Conservation (phyloP, 1,139 yeast species). For the Suhomyces maxii region DNA sequence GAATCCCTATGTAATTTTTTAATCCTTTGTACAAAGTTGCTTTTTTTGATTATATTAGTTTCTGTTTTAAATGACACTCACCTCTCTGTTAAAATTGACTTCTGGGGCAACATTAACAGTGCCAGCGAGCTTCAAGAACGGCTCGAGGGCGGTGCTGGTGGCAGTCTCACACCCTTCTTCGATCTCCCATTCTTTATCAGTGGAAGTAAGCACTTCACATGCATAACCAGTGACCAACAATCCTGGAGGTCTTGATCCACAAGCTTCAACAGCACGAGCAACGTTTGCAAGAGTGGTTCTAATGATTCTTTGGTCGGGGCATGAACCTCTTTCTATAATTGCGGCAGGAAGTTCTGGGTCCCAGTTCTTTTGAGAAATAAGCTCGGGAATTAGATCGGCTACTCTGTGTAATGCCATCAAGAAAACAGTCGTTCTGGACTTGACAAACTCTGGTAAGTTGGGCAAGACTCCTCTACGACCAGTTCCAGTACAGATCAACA, state of each 20-base stretch:
- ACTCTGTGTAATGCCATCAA: constrained; percentile 90
- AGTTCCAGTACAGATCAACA: constrained; percentile 90
- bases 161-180: constrained; percentile 55
- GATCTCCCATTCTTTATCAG: constrained; percentile 46
- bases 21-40: too few species aligned
- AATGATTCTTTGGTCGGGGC: constrained; percentile 88
- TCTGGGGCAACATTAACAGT: not conserved
- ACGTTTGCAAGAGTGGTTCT: constrained; percentile 69
- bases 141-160: constrained; percentile 1
- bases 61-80: not conserved
- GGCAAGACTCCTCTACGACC: constrained; percentile 88
- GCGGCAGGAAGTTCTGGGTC: constrained; percentile 74
- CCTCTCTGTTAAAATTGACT: not conserved
- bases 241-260: constrained; percentile 95
- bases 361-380: constrained; percentile 62
- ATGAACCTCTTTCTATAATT: constrained; percentile 86
- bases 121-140: constrained; percentile 2
- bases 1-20: too few species aligned
- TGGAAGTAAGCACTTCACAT: constrained; percentile 55
- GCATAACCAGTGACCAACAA: constrained; percentile 80
- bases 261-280: constrained; percentile 70
- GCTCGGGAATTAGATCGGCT: constrained; percentile 60
- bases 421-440: constrained; percentile 78
- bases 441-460: constrained; percentile 69
- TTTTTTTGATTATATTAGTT: not conserved